Percentiles rank a stretch among this genome's conserved stretches.
These are phyloP conservation scores for Platanus orientalis DNA, from an alignment of 164 flowering plant genomes.

Conservation along the genomic window DNA sequence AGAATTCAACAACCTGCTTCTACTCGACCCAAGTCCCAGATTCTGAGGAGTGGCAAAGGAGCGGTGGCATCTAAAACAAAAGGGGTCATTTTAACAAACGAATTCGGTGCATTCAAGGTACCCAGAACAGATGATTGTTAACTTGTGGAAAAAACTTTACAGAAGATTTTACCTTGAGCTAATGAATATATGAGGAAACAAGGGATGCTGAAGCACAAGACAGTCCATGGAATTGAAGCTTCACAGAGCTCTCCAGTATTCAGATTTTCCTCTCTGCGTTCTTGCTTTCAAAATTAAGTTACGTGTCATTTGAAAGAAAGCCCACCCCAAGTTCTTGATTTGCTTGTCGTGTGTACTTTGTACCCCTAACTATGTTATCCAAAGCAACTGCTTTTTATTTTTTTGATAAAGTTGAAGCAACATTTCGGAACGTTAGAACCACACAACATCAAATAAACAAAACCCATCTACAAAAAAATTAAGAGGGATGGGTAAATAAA, in stretches of 20 bases:
- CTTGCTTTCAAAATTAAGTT: not conserved
- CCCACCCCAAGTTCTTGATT: not conserved
- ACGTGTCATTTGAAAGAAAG: not conserved
- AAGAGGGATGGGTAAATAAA: not conserved
- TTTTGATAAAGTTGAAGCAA: not conserved
- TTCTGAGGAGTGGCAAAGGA: constrained; percentile 12
- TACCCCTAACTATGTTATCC: not conserved
- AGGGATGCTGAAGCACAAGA: constrained; percentile 19
- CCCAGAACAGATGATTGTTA: not conserved
- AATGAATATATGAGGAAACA: constrained; percentile 19
- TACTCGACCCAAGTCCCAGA: constrained; percentile 14
- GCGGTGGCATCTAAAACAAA: constrained; percentile 25
- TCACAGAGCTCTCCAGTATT: not conserved
- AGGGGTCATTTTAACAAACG: not conserved
- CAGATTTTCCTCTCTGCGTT: not conserved
- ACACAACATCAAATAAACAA: not conserved
- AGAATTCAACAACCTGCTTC: constrained; percentile 18
- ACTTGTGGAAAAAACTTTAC: not conserved
- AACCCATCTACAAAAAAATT: not conserved
- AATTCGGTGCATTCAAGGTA: not conserved
- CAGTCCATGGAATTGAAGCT: constrained; percentile 23
- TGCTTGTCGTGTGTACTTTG: not conserved
- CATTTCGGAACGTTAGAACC: not conserved
- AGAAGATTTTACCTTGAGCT: constrained; percentile 19
- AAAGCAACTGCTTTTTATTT: not conserved